These are phyloP conservation scores for Tulasnella sp. DNA, from an alignment of 768 basidiomycete genomes.

Conservation along the genomic window DNA sequence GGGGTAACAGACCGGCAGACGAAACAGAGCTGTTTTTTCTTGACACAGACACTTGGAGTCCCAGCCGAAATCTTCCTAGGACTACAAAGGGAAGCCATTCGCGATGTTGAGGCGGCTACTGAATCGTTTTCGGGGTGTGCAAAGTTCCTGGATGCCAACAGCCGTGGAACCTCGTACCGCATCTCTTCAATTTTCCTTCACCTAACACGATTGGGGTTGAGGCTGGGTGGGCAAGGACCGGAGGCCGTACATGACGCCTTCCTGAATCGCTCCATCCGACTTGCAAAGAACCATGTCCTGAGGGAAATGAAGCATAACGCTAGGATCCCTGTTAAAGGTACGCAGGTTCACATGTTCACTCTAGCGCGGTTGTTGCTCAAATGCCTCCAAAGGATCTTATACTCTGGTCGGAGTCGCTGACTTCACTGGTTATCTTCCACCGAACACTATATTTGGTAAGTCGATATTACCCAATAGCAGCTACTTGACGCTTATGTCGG, in stretches of 20 bases:
- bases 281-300: slow-evolving; percentile 64
- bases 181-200: slow-evolving; percentile 57
- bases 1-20: too few relatives aligned
- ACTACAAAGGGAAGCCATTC: slow-evolving; percentile 59
- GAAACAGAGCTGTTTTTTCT: not conserved
- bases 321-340: slow-evolving; percentile 65
- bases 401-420: slow-evolving; percentile 77
- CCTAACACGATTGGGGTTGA: slow-evolving; percentile 55
- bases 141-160: slow-evolving; percentile 56
- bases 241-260: slow-evolving; percentile 51
- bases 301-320: slow-evolving; percentile 66
- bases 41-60: slow-evolving; percentile 55
- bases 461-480: slow-evolving; percentile 43
- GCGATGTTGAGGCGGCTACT: slow-evolving; percentile 51
- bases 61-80: slow-evolving; percentile 56
- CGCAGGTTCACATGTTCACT: slow-evolving; percentile 33
- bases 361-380: not conserved
- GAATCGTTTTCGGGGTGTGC: slow-evolving; percentile 53
- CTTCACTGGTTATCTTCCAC: slow-evolving; percentile 56
- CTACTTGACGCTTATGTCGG: not conserved
- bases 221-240: slow-evolving; percentile 39
- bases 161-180: slow-evolving; percentile 61
- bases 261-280: slow-evolving; percentile 57
- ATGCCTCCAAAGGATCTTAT: slow-evolving; percentile 43
- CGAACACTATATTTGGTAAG: slow-evolving; percentile 62